These are phyloP conservation scores for Athelia sp. DNA, from an alignment of 1,284 basidiomycete genomes.

Conservation along the genomic window DNA sequence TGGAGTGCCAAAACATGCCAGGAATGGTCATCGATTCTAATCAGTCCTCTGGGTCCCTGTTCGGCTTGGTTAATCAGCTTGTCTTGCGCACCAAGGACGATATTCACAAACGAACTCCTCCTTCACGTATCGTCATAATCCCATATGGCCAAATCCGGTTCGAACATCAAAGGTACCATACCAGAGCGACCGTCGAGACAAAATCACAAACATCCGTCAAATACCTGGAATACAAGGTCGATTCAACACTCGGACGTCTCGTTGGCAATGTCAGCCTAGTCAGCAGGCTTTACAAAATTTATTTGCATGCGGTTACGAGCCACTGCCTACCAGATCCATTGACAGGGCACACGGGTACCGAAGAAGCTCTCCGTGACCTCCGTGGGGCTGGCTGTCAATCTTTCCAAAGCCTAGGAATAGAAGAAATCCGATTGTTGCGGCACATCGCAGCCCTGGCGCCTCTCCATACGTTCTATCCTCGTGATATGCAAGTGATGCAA, in stretches of 20 bases:
- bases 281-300: constrained; percentile 32
- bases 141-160: constrained; percentile 29
- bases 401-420: constrained; percentile 25
- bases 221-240: constrained; percentile 33
- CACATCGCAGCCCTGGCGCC: constrained; percentile 32
- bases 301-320: constrained; percentile 41
- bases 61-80: constrained; percentile 34
- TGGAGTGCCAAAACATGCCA: constrained; percentile 31
- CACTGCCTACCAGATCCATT: constrained; percentile 39
- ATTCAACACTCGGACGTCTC: constrained; percentile 33
- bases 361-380: constrained; percentile 38
- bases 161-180: constrained; percentile 18
- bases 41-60: constrained; percentile 32
- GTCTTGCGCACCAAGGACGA: constrained; percentile 26
- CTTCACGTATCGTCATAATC: constrained; percentile 24
- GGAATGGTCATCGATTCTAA: constrained; percentile 27
- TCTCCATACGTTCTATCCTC: constrained; percentile 31
- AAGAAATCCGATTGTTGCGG: constrained; percentile 25
- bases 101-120: constrained; percentile 6
- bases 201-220: constrained; percentile 6
- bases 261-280: constrained; percentile 24
- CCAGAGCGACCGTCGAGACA: constrained; percentile 17
- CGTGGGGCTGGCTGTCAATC: constrained; percentile 32
- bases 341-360: constrained; percentile 36
- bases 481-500: constrained; percentile 33